Evolutionary conservation across 2,329 filamentous ascomycete species (phyloP), one percentile per base, ranked within the genome.

Genomic region (Neophaeococcomyces aloes): DNA sequence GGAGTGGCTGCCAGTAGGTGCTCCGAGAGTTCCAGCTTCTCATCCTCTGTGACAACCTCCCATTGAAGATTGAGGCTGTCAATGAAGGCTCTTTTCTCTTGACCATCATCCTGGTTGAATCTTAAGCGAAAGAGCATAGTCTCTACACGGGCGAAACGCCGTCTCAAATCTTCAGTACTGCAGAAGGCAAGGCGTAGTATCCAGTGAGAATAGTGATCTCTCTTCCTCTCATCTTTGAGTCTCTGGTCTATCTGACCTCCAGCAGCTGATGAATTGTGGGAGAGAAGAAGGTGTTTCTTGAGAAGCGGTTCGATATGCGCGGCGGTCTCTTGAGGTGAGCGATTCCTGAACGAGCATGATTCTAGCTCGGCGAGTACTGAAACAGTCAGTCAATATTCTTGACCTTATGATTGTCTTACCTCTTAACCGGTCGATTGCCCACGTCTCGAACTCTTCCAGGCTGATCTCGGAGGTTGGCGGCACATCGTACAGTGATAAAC

Each of bases 141-240:
- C 65, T 98, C 91, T 3, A 93, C 78, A 29, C 88, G 78, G 3
- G 80, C 76, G 59, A 96, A 98, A 18, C 91, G 80, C 50, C 83
- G 76, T 32, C 91, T 79, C 29, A 96, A 70, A 57, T 98, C 91
- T 59, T 94, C 87, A 0, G 89, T 95, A 2, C 83, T 79, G 1
- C 88, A 80, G 59, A 98, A 98, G 1, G 91, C 91, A 33, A 98
- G 76, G 0, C 91, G 80, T 4, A 98, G 75, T 49, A 96, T 98
- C 61, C 95, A 98, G 64, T 98, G 91, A 44, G 85, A 91, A 65
- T 96, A 98, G 65, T 98, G 91, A 56, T 98, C 91, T 61, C 91
- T 93, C 62, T 89, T 84, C 21, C 89, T 76, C 65, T 98, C 86
- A 27, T 76, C 66, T 18, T 76, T 72, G 11, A 89, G 65, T 23